phyloP scores from a whole-genome alignment of 306 rosid genomes.

The Crotalaria pallida region DNA sequence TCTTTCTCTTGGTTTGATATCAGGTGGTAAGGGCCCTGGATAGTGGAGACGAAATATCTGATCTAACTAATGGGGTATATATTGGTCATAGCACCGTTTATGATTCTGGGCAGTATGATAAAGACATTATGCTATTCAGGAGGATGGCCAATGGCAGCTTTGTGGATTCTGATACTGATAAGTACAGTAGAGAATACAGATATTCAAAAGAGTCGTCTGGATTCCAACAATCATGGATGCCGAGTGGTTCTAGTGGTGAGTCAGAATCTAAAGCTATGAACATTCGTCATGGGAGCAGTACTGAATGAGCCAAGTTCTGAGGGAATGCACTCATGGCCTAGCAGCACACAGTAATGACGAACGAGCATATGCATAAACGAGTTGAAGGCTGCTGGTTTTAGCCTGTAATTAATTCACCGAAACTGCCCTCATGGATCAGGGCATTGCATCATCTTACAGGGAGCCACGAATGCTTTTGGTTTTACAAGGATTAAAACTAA shows the following conservation, averaged over 20 bases:
- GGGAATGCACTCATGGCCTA: not conserved
- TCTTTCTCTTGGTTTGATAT: not conserved
- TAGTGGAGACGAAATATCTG: constrained; percentile 50
- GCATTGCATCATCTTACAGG: not conserved
- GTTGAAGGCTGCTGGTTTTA: constrained; percentile 18
- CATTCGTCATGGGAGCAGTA: not conserved
- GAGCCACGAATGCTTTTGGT: not conserved
- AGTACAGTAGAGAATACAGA: constrained; percentile 39
- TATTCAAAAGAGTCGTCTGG: constrained; percentile 37
- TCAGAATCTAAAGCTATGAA: constrained; percentile 51
- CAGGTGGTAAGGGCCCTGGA: constrained; percentile 90
- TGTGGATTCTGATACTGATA: constrained; percentile 40
- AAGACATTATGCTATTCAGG: constrained; percentile 61
- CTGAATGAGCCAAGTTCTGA: not conserved
- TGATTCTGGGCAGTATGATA: constrained; percentile 77
- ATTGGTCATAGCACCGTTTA: constrained; percentile 73
- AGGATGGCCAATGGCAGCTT: constrained; percentile 51
- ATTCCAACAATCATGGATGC: constrained; percentile 30
- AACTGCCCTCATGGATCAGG: not conserved
- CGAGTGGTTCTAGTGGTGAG: constrained; percentile 39
- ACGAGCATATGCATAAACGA: constrained; percentile 11
- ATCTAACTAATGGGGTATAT: constrained; percentile 84
- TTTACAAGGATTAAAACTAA: not conserved
- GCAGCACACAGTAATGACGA: not conserved
- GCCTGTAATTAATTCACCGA: not conserved